Base-by-base conservation (phyloP, 768 basidiomycete species). In the Russula sp. region DNA sequence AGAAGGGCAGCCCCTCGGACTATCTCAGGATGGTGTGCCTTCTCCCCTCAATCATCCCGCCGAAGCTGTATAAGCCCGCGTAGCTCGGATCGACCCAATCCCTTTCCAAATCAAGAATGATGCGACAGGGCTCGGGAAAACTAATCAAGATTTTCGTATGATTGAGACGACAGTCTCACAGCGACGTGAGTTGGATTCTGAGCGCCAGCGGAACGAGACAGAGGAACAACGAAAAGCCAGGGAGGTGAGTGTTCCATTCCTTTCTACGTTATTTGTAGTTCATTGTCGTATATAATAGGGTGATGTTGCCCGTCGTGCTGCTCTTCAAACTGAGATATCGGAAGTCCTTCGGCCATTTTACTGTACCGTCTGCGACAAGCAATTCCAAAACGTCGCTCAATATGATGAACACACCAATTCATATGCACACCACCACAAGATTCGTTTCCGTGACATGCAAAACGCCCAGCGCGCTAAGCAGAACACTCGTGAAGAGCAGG, bases 321-420 rank as follows among this genome's bases (percentile, higher is more conserved):
- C 86, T 10, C 75, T 91, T 43, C 79, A 83, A 67, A 79, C 77
- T 32, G 88, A 93, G 70, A 83, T 93, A 35, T 81, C 80, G 1
- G 78, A 78, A 51, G 84, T 84, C 5, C 78, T 93, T 50, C 79
- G 79, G 36, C 79, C 88, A 9, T 93, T 93, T 73, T 92, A 91
- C 70, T 93, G 91, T 71, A 74, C 78, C 29, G 79, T 91, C 20
- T 93, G 91, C 75, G 89, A 91, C 64, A 92, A 92, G 71, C 91
- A 93, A 71, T 93, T 92, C 75, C 81, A 85, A 71, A 93, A 81
- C 52, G 88, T 93, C 20, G 84, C 88, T 0, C 90, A 91, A 69
- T 93, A 89, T 67, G 91, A 93, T 65, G 91, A 93, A 69, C 91
- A 93, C 72, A 89, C 88, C 57, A 93, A 92, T 69, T 91, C 91